A percentile compares a stretch with the other conserved stretches of the same genome.
Evolutionary conservation across 1,139 yeast species (phyloP).

Genomic region (Hyphopichia khmerensis): DNA sequence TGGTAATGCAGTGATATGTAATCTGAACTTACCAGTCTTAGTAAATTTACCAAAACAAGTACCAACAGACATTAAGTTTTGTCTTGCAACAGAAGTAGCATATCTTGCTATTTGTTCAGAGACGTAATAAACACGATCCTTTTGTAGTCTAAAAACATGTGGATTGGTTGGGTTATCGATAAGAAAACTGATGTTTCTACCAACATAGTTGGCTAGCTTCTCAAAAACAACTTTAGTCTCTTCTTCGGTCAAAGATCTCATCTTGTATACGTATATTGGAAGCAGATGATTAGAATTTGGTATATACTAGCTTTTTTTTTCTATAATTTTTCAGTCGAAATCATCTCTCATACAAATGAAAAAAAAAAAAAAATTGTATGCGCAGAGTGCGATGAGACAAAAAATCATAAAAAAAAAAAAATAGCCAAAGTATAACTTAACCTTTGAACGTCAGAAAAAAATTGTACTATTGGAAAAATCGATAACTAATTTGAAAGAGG

Average conservation of each 20-base stretch:
- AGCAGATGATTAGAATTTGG: background rate
- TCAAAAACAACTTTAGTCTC: conserved; percentile 96
- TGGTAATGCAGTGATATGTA: conserved; percentile 89
- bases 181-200: conserved; percentile 85
- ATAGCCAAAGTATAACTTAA: background rate
- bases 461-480: background rate
- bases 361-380: background rate
- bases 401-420: background rate
- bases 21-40: conserved; percentile 92
- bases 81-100: conserved; percentile 89
- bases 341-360: background rate
- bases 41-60: conserved; percentile 95
- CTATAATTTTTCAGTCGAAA: background rate
- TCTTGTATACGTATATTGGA: conserved; percentile 19
- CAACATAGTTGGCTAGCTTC: conserved; percentile 92
- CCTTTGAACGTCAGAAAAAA: background rate
- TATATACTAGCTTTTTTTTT: background rate
- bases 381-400: conserved; percentile 1
- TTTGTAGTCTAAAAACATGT: conserved; percentile 92
- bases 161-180: conserved; percentile 89
- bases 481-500: background rate
- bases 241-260: conserved; percentile 97
- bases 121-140: conserved; percentile 94
- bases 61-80: conserved; percentile 88
- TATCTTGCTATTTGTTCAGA: conserved; percentile 77